Conservation (phyloP, 148 eudicot species). For the Rhododendron griersonianum region DNA sequence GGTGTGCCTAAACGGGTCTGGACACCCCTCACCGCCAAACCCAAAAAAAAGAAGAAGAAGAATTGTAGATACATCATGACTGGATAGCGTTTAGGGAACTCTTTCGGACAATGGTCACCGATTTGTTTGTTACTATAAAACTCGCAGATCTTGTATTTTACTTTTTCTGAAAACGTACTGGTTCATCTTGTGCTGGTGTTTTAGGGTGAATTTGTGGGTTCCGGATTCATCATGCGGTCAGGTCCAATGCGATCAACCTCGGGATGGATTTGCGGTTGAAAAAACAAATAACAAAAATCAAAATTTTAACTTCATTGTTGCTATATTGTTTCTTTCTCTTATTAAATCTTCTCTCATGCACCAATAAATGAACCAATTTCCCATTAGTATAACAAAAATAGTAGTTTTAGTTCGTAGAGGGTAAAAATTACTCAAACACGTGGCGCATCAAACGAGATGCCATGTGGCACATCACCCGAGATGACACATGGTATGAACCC, state of each 20-base stretch:
- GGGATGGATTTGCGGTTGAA: not conserved
- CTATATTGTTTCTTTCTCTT: not conserved
- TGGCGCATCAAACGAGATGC: too few species aligned
- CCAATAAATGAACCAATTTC: not conserved
- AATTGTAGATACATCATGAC: not conserved
- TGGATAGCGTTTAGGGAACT: not conserved
- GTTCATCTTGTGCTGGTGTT: not conserved
- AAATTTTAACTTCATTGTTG: not conserved
- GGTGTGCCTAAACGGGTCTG: too few species aligned
- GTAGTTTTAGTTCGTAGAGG: not conserved
- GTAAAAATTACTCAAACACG: too few species aligned
- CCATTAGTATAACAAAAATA: not conserved
- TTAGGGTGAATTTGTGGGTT: not conserved
- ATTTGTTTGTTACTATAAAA: not conserved
- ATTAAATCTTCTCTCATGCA: not conserved
- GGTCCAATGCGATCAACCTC: not conserved
- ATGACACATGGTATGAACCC: too few species aligned
- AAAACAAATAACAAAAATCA: not conserved
- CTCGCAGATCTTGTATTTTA: not conserved
- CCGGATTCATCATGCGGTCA: not conserved
- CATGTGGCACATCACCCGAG: too few species aligned
- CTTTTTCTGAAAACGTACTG: not conserved
- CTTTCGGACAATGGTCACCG: not conserved
- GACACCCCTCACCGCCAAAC: too few species aligned
- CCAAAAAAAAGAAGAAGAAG: too few species aligned